phyloP scores from a whole-genome alignment of 2,329 filamentous ascomycete species.

The Scopulariopsis brevicaulis region DNA sequence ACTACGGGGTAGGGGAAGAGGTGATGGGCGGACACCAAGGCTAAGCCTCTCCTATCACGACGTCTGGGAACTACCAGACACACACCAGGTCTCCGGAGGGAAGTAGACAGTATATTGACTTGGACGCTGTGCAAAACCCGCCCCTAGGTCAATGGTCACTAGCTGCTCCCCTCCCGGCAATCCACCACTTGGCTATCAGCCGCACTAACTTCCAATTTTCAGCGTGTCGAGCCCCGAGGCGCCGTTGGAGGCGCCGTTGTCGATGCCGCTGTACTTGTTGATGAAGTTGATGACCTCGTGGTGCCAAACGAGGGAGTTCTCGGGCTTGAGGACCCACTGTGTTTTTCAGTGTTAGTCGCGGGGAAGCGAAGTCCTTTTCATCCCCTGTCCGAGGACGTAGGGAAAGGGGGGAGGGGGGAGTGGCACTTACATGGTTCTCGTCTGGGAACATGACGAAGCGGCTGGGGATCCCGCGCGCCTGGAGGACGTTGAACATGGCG shows the following conservation, averaged over 20 bases:
- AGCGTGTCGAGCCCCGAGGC: neutral
- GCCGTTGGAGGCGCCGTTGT: neutral
- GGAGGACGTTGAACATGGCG: slow-evolving; percentile 75
- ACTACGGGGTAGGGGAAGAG: no score
- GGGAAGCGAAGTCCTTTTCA: neutral
- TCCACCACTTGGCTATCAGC: no score
- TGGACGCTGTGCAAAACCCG: no score
- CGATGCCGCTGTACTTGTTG: slow-evolving; percentile 45
- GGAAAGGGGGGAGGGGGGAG: neutral
- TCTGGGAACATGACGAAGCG: slow-evolving; percentile 71
- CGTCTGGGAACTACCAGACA: no score
- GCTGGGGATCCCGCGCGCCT: slow-evolving; percentile 63
- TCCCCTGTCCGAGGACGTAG: neutral
- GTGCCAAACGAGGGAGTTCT: slow-evolving; percentile 89
- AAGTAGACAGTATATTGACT: no score
- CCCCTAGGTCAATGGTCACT: no score
- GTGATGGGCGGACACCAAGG: no score
- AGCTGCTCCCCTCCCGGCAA: no score
- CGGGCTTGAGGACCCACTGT: slow-evolving; percentile 77
- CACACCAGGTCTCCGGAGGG: no score
- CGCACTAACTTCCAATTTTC: neutral
- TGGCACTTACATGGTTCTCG: slow-evolving; percentile 45
- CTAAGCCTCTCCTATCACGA: no score
- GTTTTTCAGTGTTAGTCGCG: neutral
- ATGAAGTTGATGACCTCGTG: slow-evolving; percentile 72